Percentiles rank a stretch among this genome's conserved stretches.
Evolutionary conservation across 75 land plant species (phyloP).

Genomic region (Isoetes taiwanensis): DNA sequence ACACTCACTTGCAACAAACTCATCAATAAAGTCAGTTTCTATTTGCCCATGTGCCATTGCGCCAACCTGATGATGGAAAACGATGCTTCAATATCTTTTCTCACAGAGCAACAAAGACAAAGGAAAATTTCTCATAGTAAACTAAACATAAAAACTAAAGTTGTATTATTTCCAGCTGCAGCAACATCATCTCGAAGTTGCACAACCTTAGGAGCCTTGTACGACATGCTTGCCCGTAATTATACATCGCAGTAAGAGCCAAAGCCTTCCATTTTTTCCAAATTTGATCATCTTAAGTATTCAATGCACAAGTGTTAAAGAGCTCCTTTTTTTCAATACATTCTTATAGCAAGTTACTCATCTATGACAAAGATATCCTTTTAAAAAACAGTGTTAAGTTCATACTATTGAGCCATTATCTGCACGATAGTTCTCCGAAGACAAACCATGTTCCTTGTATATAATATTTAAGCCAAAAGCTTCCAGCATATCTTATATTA

Average conservation of each 20-base stretch:
- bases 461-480: too few species aligned
- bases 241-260: background rate
- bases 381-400: too few species aligned
- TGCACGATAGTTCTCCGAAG: too few species aligned
- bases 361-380: too few species aligned
- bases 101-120: background rate
- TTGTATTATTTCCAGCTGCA: slow-evolving; percentile 26
- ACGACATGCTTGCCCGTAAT: slow-evolving; percentile 51
- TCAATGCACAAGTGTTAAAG: too few species aligned
- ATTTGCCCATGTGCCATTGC: slow-evolving; percentile 96
- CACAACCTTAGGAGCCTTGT: slow-evolving; percentile 69
- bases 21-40: slow-evolving; percentile 53
- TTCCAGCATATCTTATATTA: too few species aligned
- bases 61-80: slow-evolving; percentile 46
- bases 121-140: background rate
- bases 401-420: too few species aligned
- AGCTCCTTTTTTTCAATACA: too few species aligned
- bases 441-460: too few species aligned
- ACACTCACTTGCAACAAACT: slow-evolving; percentile 62
- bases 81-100: background rate
- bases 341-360: too few species aligned
- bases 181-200: slow-evolving; percentile 51
- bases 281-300: too few species aligned
- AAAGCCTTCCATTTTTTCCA: background rate
- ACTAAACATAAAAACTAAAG: slow-evolving; percentile 83